Percentiles rank a stretch among this genome's conserved stretches.
Evolutionary conservation across 371 early-diverging fungal species (phyloP).

Genomic region (Mucor piriformis): DNA sequence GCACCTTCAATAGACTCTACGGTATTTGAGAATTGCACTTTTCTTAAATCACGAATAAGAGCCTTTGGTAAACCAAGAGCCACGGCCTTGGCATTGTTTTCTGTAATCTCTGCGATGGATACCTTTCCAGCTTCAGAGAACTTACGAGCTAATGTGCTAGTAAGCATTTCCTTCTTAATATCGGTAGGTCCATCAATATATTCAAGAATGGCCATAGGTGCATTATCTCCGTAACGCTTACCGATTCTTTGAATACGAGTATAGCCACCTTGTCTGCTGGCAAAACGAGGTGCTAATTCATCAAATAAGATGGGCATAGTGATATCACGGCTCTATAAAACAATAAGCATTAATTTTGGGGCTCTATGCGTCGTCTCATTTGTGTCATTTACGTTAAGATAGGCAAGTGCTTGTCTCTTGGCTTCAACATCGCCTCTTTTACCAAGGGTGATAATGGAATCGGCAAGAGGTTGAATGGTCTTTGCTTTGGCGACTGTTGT

Average conservation of each 20-base stretch:
- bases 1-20: conserved; percentile 30
- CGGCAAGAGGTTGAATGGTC: conserved; percentile 84
- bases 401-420: conserved; percentile 62
- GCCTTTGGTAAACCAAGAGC: conserved; percentile 34
- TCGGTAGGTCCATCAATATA: conserved; percentile 70
- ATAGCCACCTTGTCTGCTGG: conserved; percentile 85
- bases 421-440: conserved; percentile 72
- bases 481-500: conserved; percentile 96
- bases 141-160: conserved; percentile 50
- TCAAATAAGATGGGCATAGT: conserved; percentile 86
- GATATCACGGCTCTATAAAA: conserved; percentile 58
- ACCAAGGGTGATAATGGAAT: conserved; percentile 83
- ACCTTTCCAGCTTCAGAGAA: conserved; percentile 19
- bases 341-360: neutral
- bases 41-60: conserved; percentile 46
- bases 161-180: conserved; percentile 54
- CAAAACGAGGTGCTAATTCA: conserved; percentile 84
- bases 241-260: conserved; percentile 87
- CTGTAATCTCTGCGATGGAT: conserved; percentile 34
- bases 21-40: conserved; percentile 44
- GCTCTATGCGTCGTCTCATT: neutral
- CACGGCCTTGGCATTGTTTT: conserved; percentile 19
- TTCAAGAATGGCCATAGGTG: conserved; percentile 92
- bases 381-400: conserved; percentile 54
- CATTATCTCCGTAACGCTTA: conserved; percentile 82